phyloP scores from a whole-genome alignment of 257 asterid genomes.

The Gardenia jasminoides region DNA sequence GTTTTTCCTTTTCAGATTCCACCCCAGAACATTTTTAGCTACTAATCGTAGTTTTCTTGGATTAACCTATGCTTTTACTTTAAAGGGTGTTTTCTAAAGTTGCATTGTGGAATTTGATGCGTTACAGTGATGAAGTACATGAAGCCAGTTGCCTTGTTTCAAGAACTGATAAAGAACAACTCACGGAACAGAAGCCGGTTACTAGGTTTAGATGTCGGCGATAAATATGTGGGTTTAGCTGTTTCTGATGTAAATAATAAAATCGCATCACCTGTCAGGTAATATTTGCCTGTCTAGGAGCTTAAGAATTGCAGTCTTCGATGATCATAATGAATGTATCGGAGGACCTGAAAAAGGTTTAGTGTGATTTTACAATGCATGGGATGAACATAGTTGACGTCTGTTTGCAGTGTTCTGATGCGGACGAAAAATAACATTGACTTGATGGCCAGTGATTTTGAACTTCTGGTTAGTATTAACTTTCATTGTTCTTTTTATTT shows the following conservation, averaged over 20 bases:
- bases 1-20: not conserved
- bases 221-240: constrained; percentile 81
- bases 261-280: constrained; percentile 81
- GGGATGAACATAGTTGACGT: constrained; percentile 21
- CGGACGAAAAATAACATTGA: constrained; percentile 61
- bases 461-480: constrained; percentile 50
- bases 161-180: constrained; percentile 51
- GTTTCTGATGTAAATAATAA: constrained; percentile 62
- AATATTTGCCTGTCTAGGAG: constrained; percentile 15
- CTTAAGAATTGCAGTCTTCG: not conserved
- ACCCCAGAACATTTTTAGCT: not conserved
- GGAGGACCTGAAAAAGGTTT: not conserved
- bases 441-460: constrained; percentile 70
- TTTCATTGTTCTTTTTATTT: not conserved
- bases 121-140: constrained; percentile 61
- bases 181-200: constrained; percentile 43
- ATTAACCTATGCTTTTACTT: not conserved
- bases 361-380: not conserved
- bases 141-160: constrained; percentile 61
- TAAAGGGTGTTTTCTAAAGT: not conserved
- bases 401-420: constrained; percentile 63
- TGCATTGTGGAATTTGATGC: not conserved
- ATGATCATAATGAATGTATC: not conserved
- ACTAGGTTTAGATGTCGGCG: constrained; percentile 95
- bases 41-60: not conserved